Evolutionary conservation across 164 flowering plant species (phyloP), one percentile per base, ranked within the genome.

Genomic region (Sextonia rubra): DNA sequence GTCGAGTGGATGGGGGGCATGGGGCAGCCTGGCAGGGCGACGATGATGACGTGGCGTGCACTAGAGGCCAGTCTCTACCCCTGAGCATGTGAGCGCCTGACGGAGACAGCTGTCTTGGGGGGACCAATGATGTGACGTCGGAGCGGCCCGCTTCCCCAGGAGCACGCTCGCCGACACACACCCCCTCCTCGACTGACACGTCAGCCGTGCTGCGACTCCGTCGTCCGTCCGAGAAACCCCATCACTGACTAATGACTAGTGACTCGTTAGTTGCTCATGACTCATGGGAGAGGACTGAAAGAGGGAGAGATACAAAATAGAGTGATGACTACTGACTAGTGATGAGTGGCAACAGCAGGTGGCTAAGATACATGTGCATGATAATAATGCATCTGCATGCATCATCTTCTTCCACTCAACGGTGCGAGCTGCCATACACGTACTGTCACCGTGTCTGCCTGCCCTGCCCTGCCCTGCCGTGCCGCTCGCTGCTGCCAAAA

Each of bases 71-170:
- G 22, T 47, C 24, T 52, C 70, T 73, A 69, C 69, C 69, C 73
- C 77, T 56, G n/a, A 69, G 69, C 77, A 75, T 75, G 77, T 75
- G 77, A 75, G 55, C 15, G 47, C 44, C 75, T 73, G 75, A 73
- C 70, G 32, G 44, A 7, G 49, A 18, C 65, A 55, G 18, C 69
- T 63, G 60, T 24, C 17, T 37, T 37, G 9, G 6, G 23, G 23
- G 75, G 64, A 4, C 64, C 68, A n/a, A 69, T 7, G 20, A 29
- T 23, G 18, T 69, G 63, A 75, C 69, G 58, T 69, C 68, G 37
- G 44, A 47, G 2, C 12, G 22, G 32, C 60, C 66, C 66, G 44
- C 62, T 71, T 76, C 71, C 78, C 74, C 23, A 76, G n/a, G 71
- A 30, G 71, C 71, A 76, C 71, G 78, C 78, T 76, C 55, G 56